Conservation (phyloP, 2,329 filamentous ascomycete species). For the Aspergillus sp. region DNA sequence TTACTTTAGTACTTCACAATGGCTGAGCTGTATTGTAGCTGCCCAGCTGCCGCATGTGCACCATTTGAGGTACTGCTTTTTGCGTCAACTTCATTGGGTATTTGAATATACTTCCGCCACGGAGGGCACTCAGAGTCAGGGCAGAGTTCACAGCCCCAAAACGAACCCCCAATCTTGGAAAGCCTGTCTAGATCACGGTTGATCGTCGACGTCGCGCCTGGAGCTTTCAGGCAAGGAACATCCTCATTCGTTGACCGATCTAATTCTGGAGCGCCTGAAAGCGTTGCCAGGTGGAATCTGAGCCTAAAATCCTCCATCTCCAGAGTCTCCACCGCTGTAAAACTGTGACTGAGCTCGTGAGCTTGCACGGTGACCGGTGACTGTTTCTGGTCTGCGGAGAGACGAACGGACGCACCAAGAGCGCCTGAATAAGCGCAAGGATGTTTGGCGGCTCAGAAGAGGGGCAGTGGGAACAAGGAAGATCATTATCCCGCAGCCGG, state of each 20-base stretch:
- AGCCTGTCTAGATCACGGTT: neutral
- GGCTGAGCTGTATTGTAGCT: no score
- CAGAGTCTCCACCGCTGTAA: constrained; percentile 12
- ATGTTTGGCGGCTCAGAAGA: constrained; percentile 6
- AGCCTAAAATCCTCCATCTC: neutral
- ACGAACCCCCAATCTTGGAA: neutral
- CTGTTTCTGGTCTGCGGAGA: constrained; percentile 22
- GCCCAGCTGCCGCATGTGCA: neutral
- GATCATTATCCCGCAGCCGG: constrained; percentile 14
- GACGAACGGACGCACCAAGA: neutral
- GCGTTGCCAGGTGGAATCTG: neutral
- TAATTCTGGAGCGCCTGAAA: neutral
- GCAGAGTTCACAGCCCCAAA: neutral
- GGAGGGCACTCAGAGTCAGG: no score
- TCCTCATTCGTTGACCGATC: neutral
- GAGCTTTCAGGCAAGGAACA: neutral
- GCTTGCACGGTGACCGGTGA: constrained; percentile 21
- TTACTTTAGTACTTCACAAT: neutral
- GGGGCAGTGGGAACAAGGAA: constrained; percentile 10
- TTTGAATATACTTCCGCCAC: neutral
- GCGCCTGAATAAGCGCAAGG: constrained; percentile 1
- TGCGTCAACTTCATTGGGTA: neutral
- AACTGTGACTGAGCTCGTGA: constrained; percentile 20
- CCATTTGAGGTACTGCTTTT: no score
- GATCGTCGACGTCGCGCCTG: neutral